Evolutionary conservation across 1,139 yeast species (phyloP).

Genomic region (Schizosaccharomyces versatilis): DNA sequence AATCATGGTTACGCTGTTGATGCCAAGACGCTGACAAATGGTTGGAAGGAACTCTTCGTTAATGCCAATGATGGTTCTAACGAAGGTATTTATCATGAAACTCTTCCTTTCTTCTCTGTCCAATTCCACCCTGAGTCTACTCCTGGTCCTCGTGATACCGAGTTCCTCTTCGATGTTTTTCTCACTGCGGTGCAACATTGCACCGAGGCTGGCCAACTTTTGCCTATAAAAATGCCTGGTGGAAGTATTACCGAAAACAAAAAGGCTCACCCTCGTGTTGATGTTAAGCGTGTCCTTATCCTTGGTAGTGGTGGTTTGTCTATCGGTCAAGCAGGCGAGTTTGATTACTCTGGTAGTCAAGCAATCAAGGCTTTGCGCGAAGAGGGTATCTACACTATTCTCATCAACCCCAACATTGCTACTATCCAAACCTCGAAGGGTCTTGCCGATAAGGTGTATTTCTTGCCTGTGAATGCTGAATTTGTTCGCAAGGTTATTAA

Average conservation of each 20-base stretch:
- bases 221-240: conserved; percentile 78
- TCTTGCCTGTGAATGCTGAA: conserved; percentile 83
- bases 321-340: conserved; percentile 98
- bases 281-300: conserved; percentile 70
- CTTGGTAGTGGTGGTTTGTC: conserved; percentile 96
- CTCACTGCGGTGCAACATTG: conserved; percentile 49
- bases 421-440: conserved; percentile 94
- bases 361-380: conserved; percentile 90
- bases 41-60: conserved; percentile 87
- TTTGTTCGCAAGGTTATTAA: conserved; percentile 84
- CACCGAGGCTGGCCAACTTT: conserved; percentile 32
- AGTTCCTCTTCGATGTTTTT: conserved; percentile 85
- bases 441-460: conserved; percentile 84
- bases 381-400: conserved; percentile 61
- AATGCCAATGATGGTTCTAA: conserved; percentile 94
- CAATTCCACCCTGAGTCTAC: conserved; percentile 99
- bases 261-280: conserved; percentile 52
- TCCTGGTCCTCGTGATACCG: conserved; percentile 98
- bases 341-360: conserved; percentile 89
- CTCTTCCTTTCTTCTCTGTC: conserved; percentile 85
- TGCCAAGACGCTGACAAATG: conserved; percentile 39
- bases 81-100: conserved; percentile 88
- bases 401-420: conserved; percentile 91
- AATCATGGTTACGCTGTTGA: conserved; percentile 98
- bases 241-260: conserved; percentile 53